phyloP scores from a whole-genome alignment of 1,139 yeast species.

The Suzukiozyma palmioleophila region DNA sequence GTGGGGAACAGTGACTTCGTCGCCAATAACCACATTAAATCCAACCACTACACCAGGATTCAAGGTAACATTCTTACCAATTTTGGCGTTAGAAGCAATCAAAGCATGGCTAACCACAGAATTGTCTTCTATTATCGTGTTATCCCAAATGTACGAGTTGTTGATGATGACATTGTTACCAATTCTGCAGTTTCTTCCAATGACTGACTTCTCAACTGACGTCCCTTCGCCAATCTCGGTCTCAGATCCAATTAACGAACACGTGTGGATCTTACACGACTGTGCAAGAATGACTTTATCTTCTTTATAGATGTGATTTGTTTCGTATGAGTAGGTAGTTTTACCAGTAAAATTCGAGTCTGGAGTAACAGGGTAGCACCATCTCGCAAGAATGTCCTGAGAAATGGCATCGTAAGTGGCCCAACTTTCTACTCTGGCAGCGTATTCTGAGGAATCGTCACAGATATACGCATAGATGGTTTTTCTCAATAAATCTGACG shows the following conservation, averaged over 20 bases:
- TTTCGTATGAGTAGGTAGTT: conserved; percentile 73
- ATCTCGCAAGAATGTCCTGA: conserved; percentile 86
- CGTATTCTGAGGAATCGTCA: conserved; percentile 62
- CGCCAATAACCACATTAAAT: conserved; percentile 62
- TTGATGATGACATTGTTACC: conserved; percentile 70
- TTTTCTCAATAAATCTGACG: conserved; percentile 86
- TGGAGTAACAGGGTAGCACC: conserved; percentile 89
- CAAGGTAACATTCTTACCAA: conserved; percentile 50
- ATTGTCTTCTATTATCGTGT: conserved; percentile 66
- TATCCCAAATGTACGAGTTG: conserved; percentile 85
- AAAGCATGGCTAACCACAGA: conserved; percentile 57
- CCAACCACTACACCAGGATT: conserved; percentile 80
- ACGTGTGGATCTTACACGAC: conserved; percentile 74
- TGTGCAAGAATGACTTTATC: conserved; percentile 82
- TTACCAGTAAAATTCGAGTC: conserved; percentile 72
- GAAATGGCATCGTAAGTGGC: conserved; percentile 88
- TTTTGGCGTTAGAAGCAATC: conserved; percentile 57
- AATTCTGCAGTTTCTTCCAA: conserved; percentile 81
- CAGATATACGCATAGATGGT: conserved; percentile 83
- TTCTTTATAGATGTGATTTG: conserved; percentile 84
- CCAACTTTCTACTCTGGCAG: conserved; percentile 92
- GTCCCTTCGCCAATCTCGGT: conserved; percentile 63
- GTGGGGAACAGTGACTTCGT: conserved; percentile 40
- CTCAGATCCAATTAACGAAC: conserved; percentile 74
- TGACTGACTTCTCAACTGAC: conserved; percentile 57